Evolutionary conservation across 371 early-diverging fungal species (phyloP), one percentile per base, ranked within the genome.

Genomic region (Dentiscutata heterogama): DNA sequence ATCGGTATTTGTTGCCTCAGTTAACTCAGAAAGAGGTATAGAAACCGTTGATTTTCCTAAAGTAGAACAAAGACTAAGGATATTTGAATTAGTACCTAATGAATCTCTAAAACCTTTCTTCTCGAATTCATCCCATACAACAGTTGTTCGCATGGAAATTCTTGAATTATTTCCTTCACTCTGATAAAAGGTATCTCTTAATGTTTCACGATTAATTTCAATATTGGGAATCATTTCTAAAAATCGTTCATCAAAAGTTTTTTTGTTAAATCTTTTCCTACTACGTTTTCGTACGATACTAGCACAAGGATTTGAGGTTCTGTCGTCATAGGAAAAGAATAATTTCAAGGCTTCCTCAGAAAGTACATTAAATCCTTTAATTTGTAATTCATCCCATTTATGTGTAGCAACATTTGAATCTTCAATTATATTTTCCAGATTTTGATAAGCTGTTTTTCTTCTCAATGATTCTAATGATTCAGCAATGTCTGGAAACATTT

Each of bases 341-440:
- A 78, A 72, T 81, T 56, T 81, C 29, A 72, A 31, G 2, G 39
- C 18, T 20, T 81, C 56, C 22, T 81, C 81, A 39, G 81, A 81
- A 22, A 81, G 35, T 4, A 35, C 18, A 46, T 27, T 31, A 13
- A 72, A 39, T 20, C 81, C 81, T 72, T 81, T 67, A 27, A 0
- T 27, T 60, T 60, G 42, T 29, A 81, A 56, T 60, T 81, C 81
- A 20, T 58, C 60, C 81, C 81, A 81, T 60, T 68, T 68, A 29
- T 53, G 20, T 25, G 51, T 25, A 1, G 61, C 81, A 8, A 54
- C 50, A 20, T 51, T 29, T 31, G 29, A 70, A 29, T 80, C 71
- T 35, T 80, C 80, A 11, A 81, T 22, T 31, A 70, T 51, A 16
- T 51, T 71, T n/a, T 53, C 22, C 4, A 51, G 31, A 50, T 22